Conservation (phyloP, 2,329 filamentous ascomycete genomes). For the Aspergillus versicolor region DNA sequence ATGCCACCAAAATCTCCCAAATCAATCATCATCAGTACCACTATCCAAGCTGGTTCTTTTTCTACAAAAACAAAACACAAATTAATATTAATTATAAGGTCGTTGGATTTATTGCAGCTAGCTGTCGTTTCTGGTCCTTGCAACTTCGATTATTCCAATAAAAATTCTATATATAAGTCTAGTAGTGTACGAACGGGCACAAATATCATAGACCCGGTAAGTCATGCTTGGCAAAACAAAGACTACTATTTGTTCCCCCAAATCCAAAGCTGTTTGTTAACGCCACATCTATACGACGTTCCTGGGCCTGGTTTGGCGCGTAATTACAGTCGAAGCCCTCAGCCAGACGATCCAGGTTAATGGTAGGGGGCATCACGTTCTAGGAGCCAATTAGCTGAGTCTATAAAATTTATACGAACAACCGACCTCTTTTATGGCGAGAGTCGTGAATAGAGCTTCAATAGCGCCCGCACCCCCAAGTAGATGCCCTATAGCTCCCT, state of each 20-base stretch:
- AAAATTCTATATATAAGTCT: background rate
- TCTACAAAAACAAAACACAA: background rate
- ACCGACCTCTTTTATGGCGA: conserved; percentile 75
- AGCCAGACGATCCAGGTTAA: conserved; percentile 72
- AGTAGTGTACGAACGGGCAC: background rate
- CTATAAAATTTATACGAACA: background rate
- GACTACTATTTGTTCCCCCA: conserved; percentile 88
- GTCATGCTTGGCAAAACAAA: conserved; percentile 62
- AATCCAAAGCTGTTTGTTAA: conserved; percentile 97
- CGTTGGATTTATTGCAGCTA: background rate
- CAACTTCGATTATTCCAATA: background rate
- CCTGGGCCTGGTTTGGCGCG: conserved; percentile 69
- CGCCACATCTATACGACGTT: conserved; percentile 68
- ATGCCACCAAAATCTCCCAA: background rate
- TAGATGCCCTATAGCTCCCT: conserved; percentile 88
- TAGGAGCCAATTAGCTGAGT: conserved; percentile 37
- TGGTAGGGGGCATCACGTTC: conserved; percentile 78
- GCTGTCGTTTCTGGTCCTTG: background rate
- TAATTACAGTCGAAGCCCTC: conserved; percentile 79
- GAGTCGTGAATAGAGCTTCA: conserved; percentile 80
- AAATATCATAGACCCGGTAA: background rate
- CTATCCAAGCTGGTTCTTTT: background rate
- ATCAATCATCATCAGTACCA: background rate
- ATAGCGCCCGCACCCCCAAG: conserved; percentile 88
- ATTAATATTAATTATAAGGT: background rate